Evolutionary conservation across 169 alveolate species (phyloP).

Genomic region (Sarcocystis neurona): DNA sequence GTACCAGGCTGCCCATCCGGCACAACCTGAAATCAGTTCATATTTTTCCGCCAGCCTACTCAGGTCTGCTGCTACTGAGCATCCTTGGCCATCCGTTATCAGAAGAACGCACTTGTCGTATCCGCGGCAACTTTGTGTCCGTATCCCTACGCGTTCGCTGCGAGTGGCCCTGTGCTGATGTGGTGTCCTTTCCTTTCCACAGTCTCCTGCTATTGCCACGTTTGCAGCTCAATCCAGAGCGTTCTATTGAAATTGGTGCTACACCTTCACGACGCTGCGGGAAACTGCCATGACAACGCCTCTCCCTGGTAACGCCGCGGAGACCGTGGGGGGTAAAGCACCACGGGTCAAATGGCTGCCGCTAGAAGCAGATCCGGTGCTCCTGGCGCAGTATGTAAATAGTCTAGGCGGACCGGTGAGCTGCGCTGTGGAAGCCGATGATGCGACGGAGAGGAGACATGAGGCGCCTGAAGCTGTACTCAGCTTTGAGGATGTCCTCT

Average conservation of each 20-base stretch:
- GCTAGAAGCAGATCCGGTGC: constrained; percentile 33
- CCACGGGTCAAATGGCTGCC: constrained; percentile 42
- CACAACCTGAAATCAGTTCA: too few relatives aligned
- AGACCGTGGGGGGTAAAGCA: background rate
- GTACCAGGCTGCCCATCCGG: too few relatives aligned
- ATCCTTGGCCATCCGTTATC: too few relatives aligned
- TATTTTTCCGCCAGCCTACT: too few relatives aligned
- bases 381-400: constrained; percentile 36
- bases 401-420: constrained; percentile 29
- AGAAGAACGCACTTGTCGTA: too few relatives aligned
- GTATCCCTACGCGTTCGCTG: too few relatives aligned
- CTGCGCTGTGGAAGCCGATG: background rate
- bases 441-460: background rate
- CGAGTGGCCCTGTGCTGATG: too few relatives aligned
- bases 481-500: constrained; percentile 27
- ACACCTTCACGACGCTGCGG: background rate
- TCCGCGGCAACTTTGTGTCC: too few relatives aligned
- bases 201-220: too few relatives aligned
- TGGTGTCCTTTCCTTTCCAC: too few relatives aligned
- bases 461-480: background rate
- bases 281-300: background rate
- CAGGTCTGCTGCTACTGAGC: too few relatives aligned
- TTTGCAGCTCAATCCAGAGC: background rate
- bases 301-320: background rate
- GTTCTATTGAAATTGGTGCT: background rate